Conservation (phyloP, 805 yeast genomes). For the Kuraishia ogatae region DNA sequence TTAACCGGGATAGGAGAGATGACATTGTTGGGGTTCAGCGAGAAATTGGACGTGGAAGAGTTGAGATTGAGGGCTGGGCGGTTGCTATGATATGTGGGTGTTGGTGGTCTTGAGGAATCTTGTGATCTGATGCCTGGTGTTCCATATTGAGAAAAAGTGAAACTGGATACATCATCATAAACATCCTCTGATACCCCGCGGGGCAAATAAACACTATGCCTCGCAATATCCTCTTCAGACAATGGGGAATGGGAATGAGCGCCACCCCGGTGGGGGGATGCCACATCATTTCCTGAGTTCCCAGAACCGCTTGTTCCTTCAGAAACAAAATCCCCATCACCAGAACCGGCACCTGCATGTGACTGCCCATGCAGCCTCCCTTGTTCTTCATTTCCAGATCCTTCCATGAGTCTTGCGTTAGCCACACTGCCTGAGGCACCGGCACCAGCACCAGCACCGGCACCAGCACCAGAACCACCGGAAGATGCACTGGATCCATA, state of each 20-base stretch:
- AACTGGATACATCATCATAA: constrained; percentile 1
- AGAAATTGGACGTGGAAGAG: constrained; percentile 6
- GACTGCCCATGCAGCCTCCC: not conserved
- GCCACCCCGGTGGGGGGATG: not conserved
- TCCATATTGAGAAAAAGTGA: constrained; percentile 2
- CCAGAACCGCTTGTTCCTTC: too few species aligned
- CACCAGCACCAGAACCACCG: not conserved
- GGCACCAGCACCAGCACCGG: not conserved
- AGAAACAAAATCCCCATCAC: too few species aligned
- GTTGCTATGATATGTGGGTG: constrained; percentile 1
- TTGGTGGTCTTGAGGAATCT: constrained; percentile 4
- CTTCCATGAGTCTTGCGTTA: not conserved
- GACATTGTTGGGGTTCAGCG: not conserved
- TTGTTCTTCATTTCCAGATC: not conserved
- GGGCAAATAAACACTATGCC: not conserved
- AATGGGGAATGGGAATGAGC: not conserved
- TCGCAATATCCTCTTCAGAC: not conserved
- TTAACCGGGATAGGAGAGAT: not conserved
- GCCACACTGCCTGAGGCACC: not conserved
- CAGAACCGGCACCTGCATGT: too few species aligned
- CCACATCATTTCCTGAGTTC: too few species aligned
- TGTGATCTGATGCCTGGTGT: constrained; percentile 4
- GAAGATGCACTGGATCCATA: not conserved
- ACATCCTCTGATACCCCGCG: not conserved
- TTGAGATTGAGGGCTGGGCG: constrained; percentile 3